Base-by-base conservation (phyloP, 139 green algal genomes). In the Edaphochlamys debaryana region DNA sequence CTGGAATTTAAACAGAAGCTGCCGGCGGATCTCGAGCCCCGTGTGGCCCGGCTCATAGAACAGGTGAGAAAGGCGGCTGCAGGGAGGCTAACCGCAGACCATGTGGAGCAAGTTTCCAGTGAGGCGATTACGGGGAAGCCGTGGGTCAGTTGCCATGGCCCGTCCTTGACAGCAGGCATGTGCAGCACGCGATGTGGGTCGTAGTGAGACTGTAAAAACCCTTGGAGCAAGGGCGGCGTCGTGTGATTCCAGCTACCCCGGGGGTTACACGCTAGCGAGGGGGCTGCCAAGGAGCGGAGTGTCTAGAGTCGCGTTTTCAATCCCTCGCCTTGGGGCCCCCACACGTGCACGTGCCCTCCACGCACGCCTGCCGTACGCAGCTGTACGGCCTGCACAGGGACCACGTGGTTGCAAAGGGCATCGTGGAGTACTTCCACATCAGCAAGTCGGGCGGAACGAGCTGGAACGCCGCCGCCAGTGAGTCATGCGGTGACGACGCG, bases 351-450 rank as follows among this genome's bases (percentile, higher is more conserved):
- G 29, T 48, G 34, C 38, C 29, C 22, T n/a, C 36, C 8, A 29
- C 30, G 11, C 15, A 20, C 15, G 11, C 1, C 67, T 54, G 5
- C 37, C 19, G 15, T 25, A 36, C 3, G 38, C 73, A 80, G 56
- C 32, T 80, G 56, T 80, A 80, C 73, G 56, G 30, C 56, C 52
- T 80, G 23, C 73, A 80, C 73, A 4, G 7, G 30, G 27, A 27
- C 11, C 52, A 37, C 23, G 73, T 69, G 37, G 37, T 69, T 7
- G 27, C 41, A 11, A 40, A 41, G 15, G 75, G 75, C 48, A 30
- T 81, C 3, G 23, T 81, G 40, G 54, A 81, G 75, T 81, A 81
- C 75, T 30, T 69, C 4, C 75, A 81, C 58, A 81, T 81, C 38
- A 63, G 40, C 75, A 81, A 81, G 41, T 45, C 30, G 4, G 75